These are phyloP conservation scores for Candolleomyces eurysporus DNA, from an alignment of 768 basidiomycete species.

Conservation along the genomic window DNA sequence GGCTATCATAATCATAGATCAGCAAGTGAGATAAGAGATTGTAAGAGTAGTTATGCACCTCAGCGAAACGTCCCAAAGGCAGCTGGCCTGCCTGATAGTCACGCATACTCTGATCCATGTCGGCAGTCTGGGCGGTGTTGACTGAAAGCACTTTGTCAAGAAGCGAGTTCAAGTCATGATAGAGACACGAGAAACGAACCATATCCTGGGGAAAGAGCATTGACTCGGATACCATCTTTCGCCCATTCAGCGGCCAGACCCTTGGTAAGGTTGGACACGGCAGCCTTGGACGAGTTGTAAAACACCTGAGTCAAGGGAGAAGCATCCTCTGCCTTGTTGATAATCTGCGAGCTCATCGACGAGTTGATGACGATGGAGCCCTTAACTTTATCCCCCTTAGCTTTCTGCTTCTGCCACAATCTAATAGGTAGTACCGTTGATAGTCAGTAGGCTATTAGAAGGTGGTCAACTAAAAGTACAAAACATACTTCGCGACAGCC, in stretches of 20 bases:
- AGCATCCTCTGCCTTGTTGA: slow-evolving; percentile 48
- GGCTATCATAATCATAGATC: slow-evolving; percentile 32
- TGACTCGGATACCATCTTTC: slow-evolving; percentile 49
- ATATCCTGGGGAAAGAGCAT: slow-evolving; percentile 64
- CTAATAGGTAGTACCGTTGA: slow-evolving; percentile 21
- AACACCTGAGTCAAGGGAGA: slow-evolving; percentile 53
- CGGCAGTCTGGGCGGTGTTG: slow-evolving; percentile 55
- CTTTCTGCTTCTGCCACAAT: slow-evolving; percentile 47
- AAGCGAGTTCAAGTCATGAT: not conserved
- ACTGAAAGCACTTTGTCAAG: slow-evolving; percentile 33
- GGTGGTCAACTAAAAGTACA: not conserved
- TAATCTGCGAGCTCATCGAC: slow-evolving; percentile 67
- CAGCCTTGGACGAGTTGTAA: slow-evolving; percentile 71
- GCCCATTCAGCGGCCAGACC: slow-evolving; percentile 68
- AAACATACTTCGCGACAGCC: slow-evolving; percentile 51
- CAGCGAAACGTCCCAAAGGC: slow-evolving; percentile 56
- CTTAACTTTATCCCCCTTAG: slow-evolving; percentile 24
- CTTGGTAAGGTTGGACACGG: slow-evolving; percentile 54
- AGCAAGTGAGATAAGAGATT: not conserved
- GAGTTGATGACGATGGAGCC: slow-evolving; percentile 65
- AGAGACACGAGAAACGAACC: slow-evolving; percentile 25
- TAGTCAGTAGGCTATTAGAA: no score
- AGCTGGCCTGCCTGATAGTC: slow-evolving; percentile 49
- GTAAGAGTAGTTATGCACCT: slow-evolving; percentile 29
- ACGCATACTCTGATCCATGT: slow-evolving; percentile 48